A percentile compares a stretch with the other conserved stretches of the same genome.
Evolutionary conservation across 2,329 filamentous ascomycete species (phyloP).

Genomic region (Penicillium sp.): DNA sequence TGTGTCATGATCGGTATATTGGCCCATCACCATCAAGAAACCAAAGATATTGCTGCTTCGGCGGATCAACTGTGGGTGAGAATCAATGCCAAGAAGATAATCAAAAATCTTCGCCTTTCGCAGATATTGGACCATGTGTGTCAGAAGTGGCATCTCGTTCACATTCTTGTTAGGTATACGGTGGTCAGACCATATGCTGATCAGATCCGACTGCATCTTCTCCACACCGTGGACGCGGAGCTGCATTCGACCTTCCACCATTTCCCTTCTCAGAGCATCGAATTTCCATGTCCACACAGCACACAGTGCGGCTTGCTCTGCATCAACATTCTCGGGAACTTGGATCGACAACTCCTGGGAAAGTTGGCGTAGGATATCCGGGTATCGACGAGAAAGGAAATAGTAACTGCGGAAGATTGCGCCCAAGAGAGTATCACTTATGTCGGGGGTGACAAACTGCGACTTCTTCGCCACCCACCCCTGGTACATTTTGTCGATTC

Average conservation of each 20-base stretch:
- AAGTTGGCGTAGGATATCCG: constrained; percentile 34
- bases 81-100: constrained; percentile 85
- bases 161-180: constrained; percentile 48
- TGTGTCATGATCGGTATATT: constrained; percentile 67
- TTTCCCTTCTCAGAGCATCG: constrained; percentile 63
- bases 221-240: constrained; percentile 74
- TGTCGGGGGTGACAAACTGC: constrained; percentile 43
- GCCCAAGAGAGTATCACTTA: constrained; percentile 38
- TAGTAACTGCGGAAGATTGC: constrained; percentile 32
- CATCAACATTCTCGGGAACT: constrained; percentile 28
- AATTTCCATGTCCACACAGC: constrained; percentile 63
- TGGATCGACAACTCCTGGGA: constrained; percentile 36
- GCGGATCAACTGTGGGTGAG: constrained; percentile 82
- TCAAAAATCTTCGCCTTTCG: constrained; percentile 68
- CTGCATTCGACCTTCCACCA: constrained; percentile 85
- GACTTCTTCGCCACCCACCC: constrained; percentile 42
- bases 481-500: constrained; percentile 39
- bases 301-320: constrained; percentile 33
- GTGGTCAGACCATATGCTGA: constrained; percentile 61
- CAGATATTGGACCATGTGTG: constrained; percentile 67
- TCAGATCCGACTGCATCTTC: constrained; percentile 67
- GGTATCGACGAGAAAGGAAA: constrained; percentile 29
- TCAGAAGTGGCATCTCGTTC: constrained; percentile 50
- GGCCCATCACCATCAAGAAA: constrained; percentile 75
- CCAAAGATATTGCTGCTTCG: constrained; percentile 80